Evolutionary conservation across 441 rosid genomes (phyloP).

Genomic region (Hura crepitans): DNA sequence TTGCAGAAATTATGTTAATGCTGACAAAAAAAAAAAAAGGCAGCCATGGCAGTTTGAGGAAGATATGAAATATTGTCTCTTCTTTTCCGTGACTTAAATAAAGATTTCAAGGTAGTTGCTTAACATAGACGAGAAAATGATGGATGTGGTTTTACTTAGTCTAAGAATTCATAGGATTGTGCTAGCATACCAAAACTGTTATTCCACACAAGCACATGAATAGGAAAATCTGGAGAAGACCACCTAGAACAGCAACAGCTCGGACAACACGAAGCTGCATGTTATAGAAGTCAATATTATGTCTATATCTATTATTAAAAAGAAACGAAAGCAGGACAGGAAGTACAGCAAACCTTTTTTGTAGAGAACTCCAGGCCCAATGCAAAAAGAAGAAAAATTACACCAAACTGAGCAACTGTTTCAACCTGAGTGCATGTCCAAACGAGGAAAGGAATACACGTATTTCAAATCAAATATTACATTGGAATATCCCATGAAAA

Average conservation of each 20-base stretch:
- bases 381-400: slow-evolving; percentile 93
- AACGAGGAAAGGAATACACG: slow-evolving; percentile 4
- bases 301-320: slow-evolving; percentile 13
- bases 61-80: neutral
- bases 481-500: neutral
- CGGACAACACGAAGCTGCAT: slow-evolving; percentile 93
- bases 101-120: slow-evolving; percentile 3
- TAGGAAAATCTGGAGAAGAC: slow-evolving; percentile 86
- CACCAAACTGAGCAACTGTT: slow-evolving; percentile 98
- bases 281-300: slow-evolving; percentile 21
- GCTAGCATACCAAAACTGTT: slow-evolving; percentile 65
- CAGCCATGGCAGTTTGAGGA: neutral
- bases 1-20: neutral
- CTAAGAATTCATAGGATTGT: neutral
- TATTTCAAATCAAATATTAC: neutral
- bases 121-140: neutral
- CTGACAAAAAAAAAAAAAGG: neutral
- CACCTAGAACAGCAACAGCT: slow-evolving; percentile 92
- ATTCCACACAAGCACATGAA: slow-evolving; percentile 93
- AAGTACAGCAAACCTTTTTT: slow-evolving; percentile 57
- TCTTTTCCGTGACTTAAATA: neutral
- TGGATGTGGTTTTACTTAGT: no score
- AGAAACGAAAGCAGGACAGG: slow-evolving; percentile 17
- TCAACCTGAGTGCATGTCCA: slow-evolving; percentile 56
- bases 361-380: slow-evolving; percentile 88